Percentiles rank a stretch among this genome's conserved stretches.
phyloP scores from a whole-genome alignment of 805 yeast genomes.

The Candida anglica region DNA sequence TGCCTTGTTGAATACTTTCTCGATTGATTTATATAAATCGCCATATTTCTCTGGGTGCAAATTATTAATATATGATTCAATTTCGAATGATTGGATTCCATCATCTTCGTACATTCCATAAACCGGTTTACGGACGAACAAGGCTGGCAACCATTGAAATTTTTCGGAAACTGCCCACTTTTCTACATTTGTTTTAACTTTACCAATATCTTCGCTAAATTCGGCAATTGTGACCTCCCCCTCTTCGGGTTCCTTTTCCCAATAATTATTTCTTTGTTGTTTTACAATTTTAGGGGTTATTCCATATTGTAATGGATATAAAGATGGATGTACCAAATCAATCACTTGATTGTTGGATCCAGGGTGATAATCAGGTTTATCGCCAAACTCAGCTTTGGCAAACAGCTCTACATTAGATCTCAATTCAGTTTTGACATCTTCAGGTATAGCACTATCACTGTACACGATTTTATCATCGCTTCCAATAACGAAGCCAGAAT shows the following conservation, averaged over 20 bases:
- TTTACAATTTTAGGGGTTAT: conserved; percentile 14
- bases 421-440: conserved; percentile 8
- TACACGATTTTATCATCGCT: conserved; percentile 16
- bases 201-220: neutral
- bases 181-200: conserved; percentile 10
- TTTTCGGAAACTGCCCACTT: conserved; percentile 14
- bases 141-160: conserved; percentile 39
- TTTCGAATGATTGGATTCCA: conserved; percentile 8
- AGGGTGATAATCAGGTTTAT: conserved; percentile 33
- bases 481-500: conserved; percentile 11
- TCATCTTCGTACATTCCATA: too few relatives aligned
- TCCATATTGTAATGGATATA: conserved; percentile 31
- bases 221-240: neutral
- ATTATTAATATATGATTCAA: conserved; percentile 37
- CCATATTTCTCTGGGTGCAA: conserved; percentile 26
- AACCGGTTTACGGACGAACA: conserved; percentile 6
- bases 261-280: neutral
- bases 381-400: conserved; percentile 5
- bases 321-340: conserved; percentile 40
- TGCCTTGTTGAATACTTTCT: conserved; percentile 20
- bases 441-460: conserved; percentile 14
- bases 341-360: conserved; percentile 31
- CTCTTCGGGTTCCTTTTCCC: conserved; percentile 1
- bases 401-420: conserved; percentile 6
- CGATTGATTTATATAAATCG: conserved; percentile 26